Base-by-base conservation (phyloP, 305 asterid species). In the Vinca major region DNA sequence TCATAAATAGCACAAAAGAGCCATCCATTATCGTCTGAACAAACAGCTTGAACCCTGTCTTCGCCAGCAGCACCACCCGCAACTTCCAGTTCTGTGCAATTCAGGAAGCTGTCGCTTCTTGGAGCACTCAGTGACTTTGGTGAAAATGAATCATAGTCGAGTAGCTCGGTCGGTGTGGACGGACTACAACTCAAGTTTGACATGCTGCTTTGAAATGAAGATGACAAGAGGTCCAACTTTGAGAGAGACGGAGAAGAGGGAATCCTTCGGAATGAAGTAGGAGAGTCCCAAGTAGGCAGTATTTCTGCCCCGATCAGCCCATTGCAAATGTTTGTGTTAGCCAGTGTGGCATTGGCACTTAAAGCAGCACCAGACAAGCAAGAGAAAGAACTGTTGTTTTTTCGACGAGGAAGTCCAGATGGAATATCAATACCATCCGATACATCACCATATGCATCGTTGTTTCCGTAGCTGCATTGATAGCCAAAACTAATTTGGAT, bases 21-120 rank as follows among this genome's bases (percentile, higher is more conserved):
- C 95, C 96, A 92, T 17, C 92, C 93, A 8, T 90, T 87, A 70
- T 90, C 96, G 70, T 92, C 96, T 1, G 97, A 88, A 75, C 95
- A 88, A 71, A 92, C 97, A 3, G 97, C 93, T 74, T 92, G 98
- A 61, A 92, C 97, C 68, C 97, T 80, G 73, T 92, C 98, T 78
- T 92, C 97, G 8, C 97, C 98, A 26, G 97, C 97, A 19, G 98
- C 95, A 26, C 98, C 98, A 16, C 97, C 98, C 11, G 98, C 98
- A 41, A 90, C 86, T 75, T 92, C 96, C 57, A 92, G 73, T 52
- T 90, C 97, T 72, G 78, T 75, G 1, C 86, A 74, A 56, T 77
- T 86, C 69, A 92, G 82, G 77, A 88, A 84, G 76, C 91, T 81
- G 11, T 92, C 93, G 62, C 74, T 78, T 72, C 82, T 78, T 62